Base-by-base conservation (phyloP, 768 basidiomycete species). In the Phylloporus sp. region DNA sequence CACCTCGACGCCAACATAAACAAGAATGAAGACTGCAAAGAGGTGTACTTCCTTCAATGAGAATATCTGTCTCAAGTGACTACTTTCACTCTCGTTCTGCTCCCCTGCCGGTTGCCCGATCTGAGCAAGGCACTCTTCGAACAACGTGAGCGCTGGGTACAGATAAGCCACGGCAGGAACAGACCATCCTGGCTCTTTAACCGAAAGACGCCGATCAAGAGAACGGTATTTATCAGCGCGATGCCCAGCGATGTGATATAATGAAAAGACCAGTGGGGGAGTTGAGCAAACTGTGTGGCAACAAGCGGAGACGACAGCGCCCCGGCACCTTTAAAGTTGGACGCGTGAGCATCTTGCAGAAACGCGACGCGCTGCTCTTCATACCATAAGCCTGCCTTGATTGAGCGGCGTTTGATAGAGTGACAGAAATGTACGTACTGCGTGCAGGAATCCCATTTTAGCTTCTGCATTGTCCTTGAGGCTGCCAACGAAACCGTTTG, bases 201-300 rank as follows among this genome's bases (percentile, higher is more conserved):
- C n/a, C 79, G 74, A 66, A 93, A 91, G 4, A 86, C 77, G 3
- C 56, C 46, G 3, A 74, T 52, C 5, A 92, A 64, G 4, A 80
- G 42, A 11, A 74, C 31, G 1, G 75, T 70, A 52, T 86, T 90
- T 33, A 69, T 52, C 14, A 80, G 44, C 0, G 86, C 80, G n/a
- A 93, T 53, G 1, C 79, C 83, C 0, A 91, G 65, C 0, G 87
- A 88, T 1, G 69, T 69, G 9, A 91, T 71, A 57, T 82, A 93
- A 61, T 91, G 85, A 61, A 86, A 84, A 1, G 82, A 86, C 90
- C 90, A 92, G 27, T 69, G 74, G 0, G 53, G 62, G 20, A 78
- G 56, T 46, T 80, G 78, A 0, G 86, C 72, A 53, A 94, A 93
- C 47, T 90, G 86, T 0, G 92, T 94, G 0, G 90, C 77, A 0